These are phyloP conservation scores for Zymoseptoria brevis DNA, from an alignment of 2,329 filamentous ascomycete genomes.

Conservation along the genomic window DNA sequence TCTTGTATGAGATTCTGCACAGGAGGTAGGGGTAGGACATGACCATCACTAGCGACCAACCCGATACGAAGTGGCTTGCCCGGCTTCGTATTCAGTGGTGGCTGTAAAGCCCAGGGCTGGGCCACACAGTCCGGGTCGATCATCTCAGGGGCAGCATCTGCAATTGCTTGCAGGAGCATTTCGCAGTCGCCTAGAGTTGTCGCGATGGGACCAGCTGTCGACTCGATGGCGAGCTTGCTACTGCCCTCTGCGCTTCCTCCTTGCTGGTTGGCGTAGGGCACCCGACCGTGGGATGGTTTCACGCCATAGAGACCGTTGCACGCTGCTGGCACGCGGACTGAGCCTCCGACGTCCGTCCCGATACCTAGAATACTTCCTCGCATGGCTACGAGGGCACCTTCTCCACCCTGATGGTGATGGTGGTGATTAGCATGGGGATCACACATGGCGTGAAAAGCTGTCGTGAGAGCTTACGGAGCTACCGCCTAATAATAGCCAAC, in stretches of 20 bases:
- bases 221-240: constrained; percentile 38
- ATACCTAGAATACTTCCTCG: constrained; percentile 52
- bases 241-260: constrained; percentile 40
- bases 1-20: constrained; percentile 41
- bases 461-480: neutral
- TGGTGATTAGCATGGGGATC: neutral
- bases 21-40: constrained; percentile 46
- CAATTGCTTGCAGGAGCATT: constrained; percentile 47
- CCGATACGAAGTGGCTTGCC: constrained; percentile 35
- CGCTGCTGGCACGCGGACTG: constrained; percentile 76
- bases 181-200: constrained; percentile 45
- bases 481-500: neutral
- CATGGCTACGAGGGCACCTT: constrained; percentile 53
- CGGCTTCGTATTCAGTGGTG: constrained; percentile 15
- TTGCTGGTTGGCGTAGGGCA: constrained; percentile 26
- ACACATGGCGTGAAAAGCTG: neutral
- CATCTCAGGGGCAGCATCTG: constrained; percentile 45
- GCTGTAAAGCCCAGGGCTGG: constrained; percentile 31
- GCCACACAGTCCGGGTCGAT: constrained; percentile 38
- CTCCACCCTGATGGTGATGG: constrained; percentile 44
- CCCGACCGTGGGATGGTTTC: constrained; percentile 12
- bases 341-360: constrained; percentile 53
- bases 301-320: constrained; percentile 44
- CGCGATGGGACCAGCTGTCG: constrained; percentile 41
- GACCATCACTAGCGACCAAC: constrained; percentile 43